Conservation (phyloP, 2,329 filamentous ascomycete genomes). For the Keithomyces neogunnii region DNA sequence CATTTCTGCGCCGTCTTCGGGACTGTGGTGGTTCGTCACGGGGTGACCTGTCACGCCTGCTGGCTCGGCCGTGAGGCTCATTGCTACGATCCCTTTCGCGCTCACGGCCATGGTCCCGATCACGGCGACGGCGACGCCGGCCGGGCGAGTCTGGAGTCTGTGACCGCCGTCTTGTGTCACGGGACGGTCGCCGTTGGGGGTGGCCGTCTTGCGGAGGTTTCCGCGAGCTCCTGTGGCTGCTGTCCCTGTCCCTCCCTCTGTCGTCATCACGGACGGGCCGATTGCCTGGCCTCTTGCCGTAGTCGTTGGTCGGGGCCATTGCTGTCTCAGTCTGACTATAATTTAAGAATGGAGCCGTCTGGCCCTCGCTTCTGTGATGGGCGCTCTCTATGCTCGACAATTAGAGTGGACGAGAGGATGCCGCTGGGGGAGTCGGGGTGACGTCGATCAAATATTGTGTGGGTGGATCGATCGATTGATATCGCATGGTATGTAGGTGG, state of each 20-base stretch:
- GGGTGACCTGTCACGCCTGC: slow-evolving; percentile 22
- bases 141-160: slow-evolving; percentile 20
- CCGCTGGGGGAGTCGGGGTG: no score
- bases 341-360: no score
- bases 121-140: slow-evolving; percentile 8
- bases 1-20: slow-evolving; percentile 13
- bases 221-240: slow-evolving; percentile 12
- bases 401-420: no score
- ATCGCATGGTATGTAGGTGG: no score
- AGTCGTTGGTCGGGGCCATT: slow-evolving; percentile 21
- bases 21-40: slow-evolving; percentile 19
- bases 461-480: no score
- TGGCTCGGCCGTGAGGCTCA: slow-evolving; percentile 10
- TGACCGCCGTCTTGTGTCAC: slow-evolving; percentile 23
- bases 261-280: slow-evolving; percentile 5
- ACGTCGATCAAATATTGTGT: no score
- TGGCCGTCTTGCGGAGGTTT: slow-evolving; percentile 14
- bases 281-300: slow-evolving; percentile 7
- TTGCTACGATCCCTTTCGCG: slow-evolving; percentile 9
- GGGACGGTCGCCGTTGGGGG: slow-evolving; percentile 19
- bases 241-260: slow-evolving; percentile 9
- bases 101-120: slow-evolving; percentile 17
- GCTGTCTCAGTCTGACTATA: neutral
- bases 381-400: no score
- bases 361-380: no score